Percentiles rank a stretch among this genome's conserved stretches.
Evolutionary conservation across 2,329 filamentous ascomycete species (phyloP).

Genomic region (Neobulgaria alba): DNA sequence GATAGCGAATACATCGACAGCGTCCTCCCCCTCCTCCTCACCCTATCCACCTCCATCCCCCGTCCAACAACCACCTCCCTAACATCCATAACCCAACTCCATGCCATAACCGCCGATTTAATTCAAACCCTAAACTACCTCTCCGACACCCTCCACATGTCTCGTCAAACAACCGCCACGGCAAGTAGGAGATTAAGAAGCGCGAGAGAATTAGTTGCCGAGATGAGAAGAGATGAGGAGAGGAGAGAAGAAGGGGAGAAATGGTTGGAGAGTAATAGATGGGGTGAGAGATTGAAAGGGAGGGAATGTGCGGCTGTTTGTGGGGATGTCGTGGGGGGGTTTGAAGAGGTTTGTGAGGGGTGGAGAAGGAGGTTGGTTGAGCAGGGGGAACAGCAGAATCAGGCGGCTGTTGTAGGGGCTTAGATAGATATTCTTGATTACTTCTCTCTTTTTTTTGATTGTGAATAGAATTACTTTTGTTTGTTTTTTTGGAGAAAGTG

Average conservation of each 20-base stretch:
- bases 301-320: slow-evolving; percentile 81
- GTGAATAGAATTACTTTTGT: too few relatives aligned
- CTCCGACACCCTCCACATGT: slow-evolving; percentile 90
- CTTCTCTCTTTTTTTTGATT: too few relatives aligned
- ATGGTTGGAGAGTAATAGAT: slow-evolving; percentile 75
- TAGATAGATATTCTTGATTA: too few relatives aligned
- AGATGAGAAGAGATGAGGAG: slow-evolving; percentile 78
- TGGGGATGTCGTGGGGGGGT: slow-evolving; percentile 80
- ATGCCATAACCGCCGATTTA: slow-evolving; percentile 62
- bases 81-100: slow-evolving; percentile 58
- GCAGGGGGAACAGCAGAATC: too few relatives aligned
- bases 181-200: slow-evolving; percentile 72
- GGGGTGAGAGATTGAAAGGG: slow-evolving; percentile 66
- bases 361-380: slow-evolving; percentile 72
- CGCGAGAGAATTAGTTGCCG: slow-evolving; percentile 76
- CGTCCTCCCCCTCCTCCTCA: slow-evolving; percentile 58
- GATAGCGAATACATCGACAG: slow-evolving; percentile 58
- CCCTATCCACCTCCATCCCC: slow-evolving; percentile 59
- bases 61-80: slow-evolving; percentile 53
- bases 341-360: slow-evolving; percentile 80
- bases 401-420: too few relatives aligned
- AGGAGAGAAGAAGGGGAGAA: slow-evolving; percentile 70
- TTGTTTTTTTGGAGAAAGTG: too few relatives aligned
- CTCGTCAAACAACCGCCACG: slow-evolving; percentile 74
- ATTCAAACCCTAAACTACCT: slow-evolving; percentile 77